phyloP scores from a whole-genome alignment of 768 basidiomycete genomes.

The Termitomyces sp. region DNA sequence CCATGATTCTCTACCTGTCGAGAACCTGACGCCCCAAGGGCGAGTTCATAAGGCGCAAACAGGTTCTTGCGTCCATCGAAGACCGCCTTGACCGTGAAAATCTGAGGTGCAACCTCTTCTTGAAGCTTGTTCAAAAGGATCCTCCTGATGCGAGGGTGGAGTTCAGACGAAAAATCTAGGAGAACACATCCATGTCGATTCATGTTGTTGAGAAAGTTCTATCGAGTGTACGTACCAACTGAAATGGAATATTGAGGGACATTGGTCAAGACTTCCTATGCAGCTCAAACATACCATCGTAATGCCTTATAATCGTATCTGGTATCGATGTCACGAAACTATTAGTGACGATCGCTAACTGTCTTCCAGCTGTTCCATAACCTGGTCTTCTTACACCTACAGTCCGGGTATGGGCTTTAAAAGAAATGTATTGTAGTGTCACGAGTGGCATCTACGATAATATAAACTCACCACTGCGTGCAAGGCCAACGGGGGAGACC shows the following conservation, averaged over 20 bases:
- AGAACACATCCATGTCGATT: not conserved
- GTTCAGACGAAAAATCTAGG: constrained; percentile 7
- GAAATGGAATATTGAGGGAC: not conserved
- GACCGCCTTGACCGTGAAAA: constrained; percentile 66
- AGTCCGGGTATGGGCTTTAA: constrained; percentile 23
- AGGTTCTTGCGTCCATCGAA: constrained; percentile 67
- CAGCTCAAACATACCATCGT: constrained; percentile 14
- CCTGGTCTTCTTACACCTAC: constrained; percentile 28
- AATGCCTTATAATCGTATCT: constrained; percentile 14
- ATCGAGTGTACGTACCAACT: constrained; percentile 11
- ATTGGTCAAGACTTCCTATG: not conserved
- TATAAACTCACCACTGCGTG: constrained; percentile 25
- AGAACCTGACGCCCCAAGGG: constrained; percentile 4
- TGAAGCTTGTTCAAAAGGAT: constrained; percentile 63
- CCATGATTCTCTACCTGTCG: constrained; percentile 1
- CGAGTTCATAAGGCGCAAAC: constrained; percentile 9
- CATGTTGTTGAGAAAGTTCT: not conserved
- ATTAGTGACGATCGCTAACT: constrained; percentile 19
- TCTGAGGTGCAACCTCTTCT: constrained; percentile 32
- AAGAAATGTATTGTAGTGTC: constrained; percentile 9
- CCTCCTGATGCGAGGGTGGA: constrained; percentile 49
- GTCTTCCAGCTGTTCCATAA: constrained; percentile 25
- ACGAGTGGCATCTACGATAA: not conserved
- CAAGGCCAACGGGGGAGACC: constrained; percentile 13
- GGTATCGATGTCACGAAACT: constrained; percentile 11